phyloP scores from a whole-genome alignment of 1,284 basidiomycete species.

The Chalciporus sp. region DNA sequence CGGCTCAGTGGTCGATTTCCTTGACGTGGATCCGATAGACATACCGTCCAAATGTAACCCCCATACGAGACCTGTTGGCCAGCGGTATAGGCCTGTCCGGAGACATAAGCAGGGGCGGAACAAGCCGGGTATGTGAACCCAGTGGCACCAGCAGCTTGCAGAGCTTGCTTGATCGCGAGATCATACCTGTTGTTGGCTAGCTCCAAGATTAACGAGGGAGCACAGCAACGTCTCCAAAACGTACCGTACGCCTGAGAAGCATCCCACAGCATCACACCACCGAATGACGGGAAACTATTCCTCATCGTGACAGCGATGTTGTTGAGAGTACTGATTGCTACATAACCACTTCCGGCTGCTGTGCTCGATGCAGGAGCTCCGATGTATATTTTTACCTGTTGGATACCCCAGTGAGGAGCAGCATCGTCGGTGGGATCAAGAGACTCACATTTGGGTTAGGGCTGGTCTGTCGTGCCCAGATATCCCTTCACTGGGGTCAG shows the following conservation, averaged over 20 bases:
- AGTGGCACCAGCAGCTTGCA: constrained; percentile 61
- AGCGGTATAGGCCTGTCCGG: constrained; percentile 53
- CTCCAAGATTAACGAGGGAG: constrained; percentile 5
- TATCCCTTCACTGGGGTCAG: constrained; percentile 46
- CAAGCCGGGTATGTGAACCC: constrained; percentile 68
- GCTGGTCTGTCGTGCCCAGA: constrained; percentile 61
- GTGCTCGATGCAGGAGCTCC: constrained; percentile 58
- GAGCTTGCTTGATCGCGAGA: constrained; percentile 60
- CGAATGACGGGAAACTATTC: constrained; percentile 67
- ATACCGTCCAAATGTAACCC: constrained; percentile 69
- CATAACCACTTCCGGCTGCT: constrained; percentile 55
- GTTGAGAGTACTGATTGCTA: constrained; percentile 47
- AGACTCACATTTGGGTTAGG: constrained; percentile 51
- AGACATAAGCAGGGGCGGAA: constrained; percentile 52
- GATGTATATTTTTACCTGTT: constrained; percentile 55
- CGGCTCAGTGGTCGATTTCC: not conserved
- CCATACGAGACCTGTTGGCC: constrained; percentile 54
- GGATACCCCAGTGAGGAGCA: constrained; percentile 1
- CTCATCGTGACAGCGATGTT: constrained; percentile 57
- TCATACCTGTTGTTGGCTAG: constrained; percentile 64
- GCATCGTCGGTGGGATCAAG: not conserved
- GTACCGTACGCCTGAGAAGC: constrained; percentile 67
- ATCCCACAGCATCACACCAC: constrained; percentile 76
- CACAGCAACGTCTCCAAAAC: constrained; percentile 15
- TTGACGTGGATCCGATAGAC: not conserved